Evolutionary conservation across 1,139 yeast genomes (phyloP).

Genomic region (Wickerhamomyces sp.): DNA sequence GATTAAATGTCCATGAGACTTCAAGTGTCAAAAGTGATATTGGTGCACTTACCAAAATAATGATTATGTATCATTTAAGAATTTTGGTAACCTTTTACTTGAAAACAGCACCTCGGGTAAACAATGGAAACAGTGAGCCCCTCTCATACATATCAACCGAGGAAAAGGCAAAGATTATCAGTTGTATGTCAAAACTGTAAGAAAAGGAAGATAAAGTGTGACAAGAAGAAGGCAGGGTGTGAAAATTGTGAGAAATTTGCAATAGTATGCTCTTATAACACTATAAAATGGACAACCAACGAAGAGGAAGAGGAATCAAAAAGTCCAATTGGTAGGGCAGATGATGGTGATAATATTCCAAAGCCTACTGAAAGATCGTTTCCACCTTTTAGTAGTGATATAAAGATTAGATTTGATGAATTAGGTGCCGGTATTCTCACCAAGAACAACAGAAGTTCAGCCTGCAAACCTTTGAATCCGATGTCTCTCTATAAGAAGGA

Average conservation of each 20-base stretch:
- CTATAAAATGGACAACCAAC: neutral
- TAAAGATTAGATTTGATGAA: neutral
- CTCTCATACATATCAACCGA: neutral
- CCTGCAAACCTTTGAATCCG: constrained; percentile 3
- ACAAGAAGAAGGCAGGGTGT: neutral
- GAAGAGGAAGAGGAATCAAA: neutral
- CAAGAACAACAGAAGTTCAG: neutral
- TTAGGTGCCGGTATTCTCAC: neutral
- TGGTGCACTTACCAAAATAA: too few species aligned
- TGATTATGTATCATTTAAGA: too few species aligned
- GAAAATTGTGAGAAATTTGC: neutral
- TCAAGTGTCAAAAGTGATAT: too few species aligned
- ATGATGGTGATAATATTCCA: neutral
- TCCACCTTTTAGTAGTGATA: neutral
- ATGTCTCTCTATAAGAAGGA: constrained; percentile 2
- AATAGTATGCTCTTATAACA: neutral
- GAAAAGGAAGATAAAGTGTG: neutral
- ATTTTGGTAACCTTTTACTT: too few species aligned
- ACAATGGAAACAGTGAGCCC: neutral
- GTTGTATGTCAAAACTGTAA: neutral
- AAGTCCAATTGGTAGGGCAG: neutral
- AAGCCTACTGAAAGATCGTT: neutral
- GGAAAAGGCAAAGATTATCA: neutral
- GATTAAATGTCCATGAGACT: too few species aligned
- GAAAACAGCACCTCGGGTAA: neutral